Evolutionary conservation across 1,284 basidiomycete species (phyloP).

Genomic region (Leucocoprinus gongylophorus): DNA sequence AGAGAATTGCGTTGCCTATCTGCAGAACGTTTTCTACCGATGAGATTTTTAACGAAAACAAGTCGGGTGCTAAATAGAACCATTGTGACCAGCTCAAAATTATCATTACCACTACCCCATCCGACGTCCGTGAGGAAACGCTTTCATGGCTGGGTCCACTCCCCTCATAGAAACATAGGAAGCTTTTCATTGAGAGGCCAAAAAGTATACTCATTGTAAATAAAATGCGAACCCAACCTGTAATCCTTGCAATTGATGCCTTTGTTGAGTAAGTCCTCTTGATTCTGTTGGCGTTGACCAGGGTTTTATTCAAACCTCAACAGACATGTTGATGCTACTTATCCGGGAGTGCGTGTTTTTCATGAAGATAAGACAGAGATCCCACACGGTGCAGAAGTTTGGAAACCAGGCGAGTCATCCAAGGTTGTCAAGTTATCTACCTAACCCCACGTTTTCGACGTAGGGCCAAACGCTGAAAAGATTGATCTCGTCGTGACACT

Average conservation of each 20-base stretch:
- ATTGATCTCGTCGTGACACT: slow-evolving; percentile 89
- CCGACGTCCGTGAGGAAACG: slow-evolving; percentile 20
- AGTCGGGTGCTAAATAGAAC: background rate
- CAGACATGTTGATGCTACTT: slow-evolving; percentile 58
- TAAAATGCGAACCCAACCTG: slow-evolving; percentile 67
- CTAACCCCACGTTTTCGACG: slow-evolving; percentile 6
- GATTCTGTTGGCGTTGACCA: slow-evolving; percentile 1
- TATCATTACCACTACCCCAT: background rate
- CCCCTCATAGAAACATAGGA: slow-evolving; percentile 32
- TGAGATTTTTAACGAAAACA: background rate
- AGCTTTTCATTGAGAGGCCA: slow-evolving; percentile 29
- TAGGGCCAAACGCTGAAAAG: slow-evolving; percentile 44
- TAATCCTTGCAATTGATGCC: slow-evolving; percentile 65
- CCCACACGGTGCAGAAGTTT: slow-evolving; percentile 56
- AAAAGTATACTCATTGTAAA: slow-evolving; percentile 65
- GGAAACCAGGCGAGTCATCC: slow-evolving; percentile 46
- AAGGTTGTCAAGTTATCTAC: background rate
- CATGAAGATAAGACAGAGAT: slow-evolving; percentile 68
- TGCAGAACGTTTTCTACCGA: slow-evolving; percentile 3
- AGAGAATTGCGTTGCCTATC: slow-evolving; percentile 1
- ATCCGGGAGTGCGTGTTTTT: slow-evolving; percentile 69
- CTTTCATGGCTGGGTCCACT: slow-evolving; percentile 17
- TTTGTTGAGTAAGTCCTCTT: slow-evolving; percentile 49
- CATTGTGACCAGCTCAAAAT: slow-evolving; percentile 1
- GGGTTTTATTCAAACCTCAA: slow-evolving; percentile 3